Evolutionary conservation across 805 yeast genomes (phyloP).

Genomic region (Torulaspora delbrueckii): DNA sequence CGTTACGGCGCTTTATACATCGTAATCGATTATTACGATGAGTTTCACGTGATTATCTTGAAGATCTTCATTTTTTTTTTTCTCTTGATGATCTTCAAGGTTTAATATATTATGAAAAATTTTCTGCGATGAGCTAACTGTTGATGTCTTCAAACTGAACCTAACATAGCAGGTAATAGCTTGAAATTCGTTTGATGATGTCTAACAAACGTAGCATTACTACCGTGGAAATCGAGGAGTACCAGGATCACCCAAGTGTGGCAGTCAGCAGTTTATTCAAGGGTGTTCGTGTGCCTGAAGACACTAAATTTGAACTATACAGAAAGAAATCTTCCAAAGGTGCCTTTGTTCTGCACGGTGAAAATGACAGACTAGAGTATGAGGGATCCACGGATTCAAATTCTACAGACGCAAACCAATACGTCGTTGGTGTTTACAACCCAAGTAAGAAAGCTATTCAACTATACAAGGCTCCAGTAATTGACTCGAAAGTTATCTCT

Average conservation of each 20-base stretch:
- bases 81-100: not conserved
- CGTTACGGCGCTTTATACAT: too few species aligned
- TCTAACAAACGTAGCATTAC: conserved; percentile 15
- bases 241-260: conserved; percentile 44
- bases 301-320: conserved; percentile 59
- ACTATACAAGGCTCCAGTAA: conserved; percentile 57
- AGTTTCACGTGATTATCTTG: not conserved
- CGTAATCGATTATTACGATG: too few species aligned
- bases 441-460: conserved; percentile 59
- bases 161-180: not conserved
- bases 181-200: conserved; percentile 10
- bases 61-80: not conserved
- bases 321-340: conserved; percentile 37
- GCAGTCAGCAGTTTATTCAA: conserved; percentile 74
- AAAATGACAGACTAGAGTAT: conserved; percentile 65
- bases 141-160: not conserved
- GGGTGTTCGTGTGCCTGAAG: conserved; percentile 59
- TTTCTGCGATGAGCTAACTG: conserved; percentile 6
- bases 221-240: conserved; percentile 33
- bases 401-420: conserved; percentile 40
- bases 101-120: not conserved
- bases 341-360: conserved; percentile 68
- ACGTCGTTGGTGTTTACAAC: conserved; percentile 76
- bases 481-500: conserved; percentile 60
- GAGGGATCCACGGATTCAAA: conserved; percentile 49